Conservation (phyloP, 2,329 filamentous ascomycete genomes). For the Cercospora sojina region DNA sequence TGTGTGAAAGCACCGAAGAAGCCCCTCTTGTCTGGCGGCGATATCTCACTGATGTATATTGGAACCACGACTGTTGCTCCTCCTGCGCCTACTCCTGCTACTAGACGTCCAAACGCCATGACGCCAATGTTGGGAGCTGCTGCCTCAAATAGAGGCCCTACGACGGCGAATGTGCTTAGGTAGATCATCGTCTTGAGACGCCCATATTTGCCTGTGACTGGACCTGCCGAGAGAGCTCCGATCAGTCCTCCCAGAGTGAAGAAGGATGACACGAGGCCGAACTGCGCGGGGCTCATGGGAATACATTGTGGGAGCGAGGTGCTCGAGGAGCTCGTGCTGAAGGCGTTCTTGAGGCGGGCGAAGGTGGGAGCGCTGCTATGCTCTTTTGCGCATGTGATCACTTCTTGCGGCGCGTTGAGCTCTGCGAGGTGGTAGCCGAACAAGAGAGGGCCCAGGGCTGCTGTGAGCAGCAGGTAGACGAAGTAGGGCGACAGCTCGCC, state of each 20-base stretch:
- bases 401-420: conserved; percentile 90
- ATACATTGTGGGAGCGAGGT: conserved; percentile 70
- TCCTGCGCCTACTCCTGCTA: conserved; percentile 82
- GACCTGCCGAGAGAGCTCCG: conserved; percentile 77
- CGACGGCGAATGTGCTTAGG: conserved; percentile 72
- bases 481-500: conserved; percentile 70
- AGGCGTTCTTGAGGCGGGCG: conserved; percentile 47
- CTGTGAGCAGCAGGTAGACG: conserved; percentile 69
- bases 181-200: conserved; percentile 72
- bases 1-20: conserved; percentile 85
- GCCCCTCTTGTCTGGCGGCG: conserved; percentile 60
- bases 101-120: conserved; percentile 70
- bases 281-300: conserved; percentile 76
- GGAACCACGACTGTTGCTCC: conserved; percentile 90
- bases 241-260: conserved; percentile 87
- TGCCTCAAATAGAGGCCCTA: conserved; percentile 75
- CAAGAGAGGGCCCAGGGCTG: conserved; percentile 83
- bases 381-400: conserved; percentile 78
- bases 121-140: conserved; percentile 65
- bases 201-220: conserved; percentile 73
- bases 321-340: conserved; percentile 47
- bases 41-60: conserved; percentile 89
- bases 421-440: conserved; percentile 95
- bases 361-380: conserved; percentile 40
- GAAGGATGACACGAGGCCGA: conserved; percentile 83